phyloP scores from a whole-genome alignment of 108 stramenopile species.

The Cyclostephanos invisitatus region DNA sequence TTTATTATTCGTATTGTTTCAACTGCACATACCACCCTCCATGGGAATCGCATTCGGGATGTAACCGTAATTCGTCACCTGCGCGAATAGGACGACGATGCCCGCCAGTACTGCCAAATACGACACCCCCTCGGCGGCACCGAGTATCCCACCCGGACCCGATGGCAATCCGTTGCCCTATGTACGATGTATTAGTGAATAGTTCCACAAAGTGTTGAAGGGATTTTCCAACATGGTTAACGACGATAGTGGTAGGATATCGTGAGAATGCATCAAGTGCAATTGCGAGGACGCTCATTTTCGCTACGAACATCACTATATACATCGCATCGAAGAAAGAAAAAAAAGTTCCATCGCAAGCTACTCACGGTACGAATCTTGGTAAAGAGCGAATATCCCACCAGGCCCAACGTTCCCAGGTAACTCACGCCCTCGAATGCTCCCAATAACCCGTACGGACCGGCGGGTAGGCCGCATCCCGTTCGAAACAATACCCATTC shows the following conservation, averaged over 20 bases:
- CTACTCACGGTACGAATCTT: constrained; percentile 64
- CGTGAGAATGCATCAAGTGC: too few relatives aligned
- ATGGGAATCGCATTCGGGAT: constrained; percentile 85
- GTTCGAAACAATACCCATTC: constrained; percentile 73
- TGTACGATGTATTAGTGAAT: neutral
- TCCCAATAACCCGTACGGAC: constrained; percentile 69
- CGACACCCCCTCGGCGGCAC: constrained; percentile 71
- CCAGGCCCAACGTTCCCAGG: constrained; percentile 54
- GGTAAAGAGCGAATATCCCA: constrained; percentile 51
- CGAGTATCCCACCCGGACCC: constrained; percentile 67
- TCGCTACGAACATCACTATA: neutral
- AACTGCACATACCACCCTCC: constrained; percentile 79
- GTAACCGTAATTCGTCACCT: constrained; percentile 76
- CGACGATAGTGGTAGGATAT: too few relatives aligned
- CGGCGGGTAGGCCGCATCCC: constrained; percentile 77
- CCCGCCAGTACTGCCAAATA: constrained; percentile 67
- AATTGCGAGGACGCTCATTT: too few relatives aligned
- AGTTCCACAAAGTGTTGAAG: too few relatives aligned
- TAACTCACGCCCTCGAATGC: constrained; percentile 71
- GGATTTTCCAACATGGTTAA: neutral
- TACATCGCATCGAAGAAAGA: neutral
- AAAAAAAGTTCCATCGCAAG: neutral
- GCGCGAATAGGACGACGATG: constrained; percentile 60
- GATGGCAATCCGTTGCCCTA: constrained; percentile 67
- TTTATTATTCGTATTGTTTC: neutral